Conservation (phyloP, 192 early-diverging fungal genomes). For the Thamnidium elegans region DNA sequence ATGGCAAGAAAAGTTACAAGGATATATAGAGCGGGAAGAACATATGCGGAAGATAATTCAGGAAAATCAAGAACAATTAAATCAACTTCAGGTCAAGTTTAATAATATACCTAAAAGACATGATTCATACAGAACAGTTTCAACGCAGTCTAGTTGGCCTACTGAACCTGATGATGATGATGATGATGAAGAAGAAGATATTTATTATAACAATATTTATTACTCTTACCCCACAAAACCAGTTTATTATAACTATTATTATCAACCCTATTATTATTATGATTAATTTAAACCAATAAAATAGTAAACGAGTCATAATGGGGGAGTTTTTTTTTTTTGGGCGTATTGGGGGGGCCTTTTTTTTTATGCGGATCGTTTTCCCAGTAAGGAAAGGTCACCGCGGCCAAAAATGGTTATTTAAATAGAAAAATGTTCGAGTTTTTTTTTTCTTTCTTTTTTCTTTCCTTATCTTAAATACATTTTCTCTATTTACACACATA, state of each 20-base stretch:
- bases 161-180: too few relatives aligned
- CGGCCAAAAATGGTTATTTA: constrained; percentile 6
- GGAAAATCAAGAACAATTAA: constrained; percentile 6
- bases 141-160: too few relatives aligned
- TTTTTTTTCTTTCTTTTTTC: not conserved
- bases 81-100: not conserved
- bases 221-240: too few relatives aligned
- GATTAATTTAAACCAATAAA: not conserved
- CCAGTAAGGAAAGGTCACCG: constrained; percentile 20
- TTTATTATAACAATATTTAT: too few relatives aligned
- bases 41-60: constrained; percentile 10
- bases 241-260: too few relatives aligned
- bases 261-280: not conserved
- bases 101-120: too few relatives aligned
- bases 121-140: too few relatives aligned
- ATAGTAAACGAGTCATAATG: not conserved
- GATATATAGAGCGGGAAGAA: constrained; percentile 6
- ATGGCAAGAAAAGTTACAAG: constrained; percentile 11
- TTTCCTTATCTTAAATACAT: not conserved
- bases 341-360: not conserved
- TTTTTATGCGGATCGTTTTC: constrained; percentile 25
- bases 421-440: not conserved
- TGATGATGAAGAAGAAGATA: too few relatives aligned
- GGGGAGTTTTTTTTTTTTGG: too few relatives aligned
- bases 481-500: too few relatives aligned